Conservation (phyloP, 2,329 filamentous ascomycete genomes). For the Diaporthe caulivora region DNA sequence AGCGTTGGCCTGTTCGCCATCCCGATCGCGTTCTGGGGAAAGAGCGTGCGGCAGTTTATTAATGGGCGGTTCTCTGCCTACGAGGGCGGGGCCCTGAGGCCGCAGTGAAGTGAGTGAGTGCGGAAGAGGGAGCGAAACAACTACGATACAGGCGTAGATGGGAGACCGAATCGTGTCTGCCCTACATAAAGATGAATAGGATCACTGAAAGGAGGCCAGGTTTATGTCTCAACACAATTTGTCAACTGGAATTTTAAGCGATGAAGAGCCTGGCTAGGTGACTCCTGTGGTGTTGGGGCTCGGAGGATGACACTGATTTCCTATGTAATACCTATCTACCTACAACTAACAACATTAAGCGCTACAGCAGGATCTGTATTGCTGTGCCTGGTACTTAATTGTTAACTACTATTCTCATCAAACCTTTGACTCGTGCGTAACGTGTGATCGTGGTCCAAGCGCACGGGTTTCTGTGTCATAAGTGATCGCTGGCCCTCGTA, state of each 20-base stretch:
- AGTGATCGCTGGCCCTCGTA: not conserved
- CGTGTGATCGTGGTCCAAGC: too few relatives aligned
- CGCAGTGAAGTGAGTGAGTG: conserved; percentile 37
- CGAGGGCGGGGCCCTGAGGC: conserved; percentile 44
- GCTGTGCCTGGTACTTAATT: conserved; percentile 24
- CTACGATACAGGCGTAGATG: not conserved
- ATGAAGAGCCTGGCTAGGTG: conserved; percentile 26
- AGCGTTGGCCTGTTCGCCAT: conserved; percentile 43
- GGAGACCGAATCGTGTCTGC: not conserved
- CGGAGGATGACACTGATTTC: not conserved
- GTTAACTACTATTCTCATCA: conserved; percentile 16
- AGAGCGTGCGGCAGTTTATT: conserved; percentile 45
- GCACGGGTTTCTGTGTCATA: not conserved
- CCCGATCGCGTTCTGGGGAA: conserved; percentile 46
- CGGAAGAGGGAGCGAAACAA: not conserved
- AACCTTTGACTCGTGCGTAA: not conserved
- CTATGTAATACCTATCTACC: conserved; percentile 2
- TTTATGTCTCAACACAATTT: not conserved
- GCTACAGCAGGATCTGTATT: conserved; percentile 12
- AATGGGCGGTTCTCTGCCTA: conserved; percentile 42
- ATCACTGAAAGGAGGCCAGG: not conserved
- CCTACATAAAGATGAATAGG: not conserved
- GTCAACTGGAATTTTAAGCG: conserved; percentile 7
- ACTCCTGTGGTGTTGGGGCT: conserved; percentile 21
- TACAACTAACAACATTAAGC: conserved; percentile 16